phyloP scores from a whole-genome alignment of 192 early-diverging fungal species.

The Backusella tuberculispora region DNA sequence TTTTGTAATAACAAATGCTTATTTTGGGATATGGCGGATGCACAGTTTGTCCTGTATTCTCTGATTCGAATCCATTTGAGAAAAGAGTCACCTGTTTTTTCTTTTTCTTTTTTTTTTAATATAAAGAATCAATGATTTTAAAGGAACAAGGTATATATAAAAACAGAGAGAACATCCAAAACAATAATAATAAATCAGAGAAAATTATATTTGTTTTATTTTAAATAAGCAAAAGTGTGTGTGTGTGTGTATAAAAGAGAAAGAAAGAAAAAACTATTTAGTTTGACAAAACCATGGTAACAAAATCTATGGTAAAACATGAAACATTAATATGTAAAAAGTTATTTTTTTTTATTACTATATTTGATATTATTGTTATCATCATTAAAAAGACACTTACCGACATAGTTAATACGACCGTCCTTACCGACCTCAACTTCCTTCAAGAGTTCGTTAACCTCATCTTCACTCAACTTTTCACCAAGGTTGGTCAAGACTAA shows the following conservation, averaged over 20 bases:
- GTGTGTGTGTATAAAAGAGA: not conserved
- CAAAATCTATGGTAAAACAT: constrained; percentile 37
- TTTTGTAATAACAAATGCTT: too few relatives aligned
- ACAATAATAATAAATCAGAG: not conserved
- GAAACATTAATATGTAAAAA: not conserved
- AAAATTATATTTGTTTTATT: not conserved
- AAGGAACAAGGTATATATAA: not conserved
- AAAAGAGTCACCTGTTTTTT: not conserved
- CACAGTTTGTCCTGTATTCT: too few relatives aligned
- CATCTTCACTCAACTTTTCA: constrained; percentile 75
- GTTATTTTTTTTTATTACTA: too few relatives aligned
- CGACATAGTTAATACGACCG: constrained; percentile 84
- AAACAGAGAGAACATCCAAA: not conserved
- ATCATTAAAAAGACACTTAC: constrained; percentile 36
- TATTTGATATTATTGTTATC: not conserved
- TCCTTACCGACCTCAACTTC: constrained; percentile 75
- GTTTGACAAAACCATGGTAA: constrained; percentile 41
- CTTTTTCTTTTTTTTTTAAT: not conserved
- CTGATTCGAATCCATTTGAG: not conserved
- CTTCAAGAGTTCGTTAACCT: constrained; percentile 83
- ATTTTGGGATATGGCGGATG: too few relatives aligned
- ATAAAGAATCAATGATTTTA: not conserved
- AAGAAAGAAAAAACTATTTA: not conserved
- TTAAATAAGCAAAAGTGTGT: not conserved
- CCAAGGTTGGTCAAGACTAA: constrained; percentile 81